Evolutionary conservation across 768 basidiomycete species (phyloP), one percentile per base, ranked within the genome.

Genomic region (Boletus subparvulus): DNA sequence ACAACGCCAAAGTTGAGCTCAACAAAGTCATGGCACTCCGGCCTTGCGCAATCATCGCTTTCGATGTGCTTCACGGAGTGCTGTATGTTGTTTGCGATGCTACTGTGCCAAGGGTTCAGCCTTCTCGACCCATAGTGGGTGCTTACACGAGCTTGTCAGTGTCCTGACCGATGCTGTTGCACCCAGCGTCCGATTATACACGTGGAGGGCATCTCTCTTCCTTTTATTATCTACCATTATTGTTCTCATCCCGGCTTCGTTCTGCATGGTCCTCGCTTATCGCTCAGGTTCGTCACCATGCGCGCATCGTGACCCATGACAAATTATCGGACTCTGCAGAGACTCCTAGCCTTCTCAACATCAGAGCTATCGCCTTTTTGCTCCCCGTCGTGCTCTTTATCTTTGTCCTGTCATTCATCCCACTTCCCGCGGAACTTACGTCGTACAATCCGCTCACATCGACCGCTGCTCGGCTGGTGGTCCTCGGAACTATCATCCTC

Each of bases 401-500:
- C 32, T 77, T 85, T 56, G 70, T 77, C 3, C 72, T 92, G 26
- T 88, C 85, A 19, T 82, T 82, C 52, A 78, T 91, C 35, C 89
- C 90, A 4, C 77, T 92, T 14, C 90, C 89, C 6, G 58, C 70
- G 19, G 78, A 77, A n/a, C 67, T 83, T 6, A 57, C 64, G 61
- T 65, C 72, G 7, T 66, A 75, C 42, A 77, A 80, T 51, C 65
- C 75, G 3, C 73, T 80, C 26, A 80, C 79, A 10, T 74, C 83
- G 1, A 75, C 80, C 1, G 74, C 86, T 2, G 75, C 87, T 3
- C 82, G 90, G 12, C 77, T 92, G 14, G 82, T 87, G 19, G 87
- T 92, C 19, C 71, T 93, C 21, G 92, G 92, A 3, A 92, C 87
- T 0, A 77, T 86, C 32, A 81, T 92, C 54, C 83, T 94, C n/a